A percentile compares a stretch with the other conserved stretches of the same genome.
Conservation (phyloP, 129 eudicot species). For the Helianthus tuberosus region DNA sequence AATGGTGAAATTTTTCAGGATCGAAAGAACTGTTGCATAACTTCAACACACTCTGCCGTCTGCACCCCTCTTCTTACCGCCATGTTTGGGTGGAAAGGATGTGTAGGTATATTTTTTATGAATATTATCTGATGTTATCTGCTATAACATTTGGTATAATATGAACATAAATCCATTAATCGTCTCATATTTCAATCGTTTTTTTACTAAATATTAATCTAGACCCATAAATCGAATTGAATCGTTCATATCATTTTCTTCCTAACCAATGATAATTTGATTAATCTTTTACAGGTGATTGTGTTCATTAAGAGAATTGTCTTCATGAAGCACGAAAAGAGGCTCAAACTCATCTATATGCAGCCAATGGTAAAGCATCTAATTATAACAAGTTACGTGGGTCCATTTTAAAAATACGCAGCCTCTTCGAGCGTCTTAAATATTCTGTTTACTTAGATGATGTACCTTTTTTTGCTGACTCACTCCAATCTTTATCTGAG, state of each 20-base stretch:
- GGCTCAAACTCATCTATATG: constrained; percentile 91
- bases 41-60: too few species aligned
- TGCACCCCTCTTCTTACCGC: too few species aligned
- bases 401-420: constrained; percentile 71
- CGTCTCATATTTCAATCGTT: too few species aligned
- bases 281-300: constrained; percentile 62
- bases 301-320: constrained; percentile 83
- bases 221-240: background rate
- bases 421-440: constrained; percentile 79
- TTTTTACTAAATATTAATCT: too few species aligned
- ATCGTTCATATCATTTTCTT: background rate
- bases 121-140: too few species aligned
- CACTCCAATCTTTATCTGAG: constrained; percentile 72
- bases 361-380: constrained; percentile 81
- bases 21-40: too few species aligned
- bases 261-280: background rate
- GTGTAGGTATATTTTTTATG: too few species aligned
- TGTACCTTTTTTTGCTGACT: constrained; percentile 62
- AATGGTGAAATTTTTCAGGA: background rate
- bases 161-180: too few species aligned
- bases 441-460: constrained; percentile 62
- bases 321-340: constrained; percentile 92
- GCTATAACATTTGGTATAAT: too few species aligned
- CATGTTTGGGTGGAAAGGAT: too few species aligned
- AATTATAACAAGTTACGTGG: constrained; percentile 69